Conservation (phyloP, 306 rosid species). For the Morella rubra region DNA sequence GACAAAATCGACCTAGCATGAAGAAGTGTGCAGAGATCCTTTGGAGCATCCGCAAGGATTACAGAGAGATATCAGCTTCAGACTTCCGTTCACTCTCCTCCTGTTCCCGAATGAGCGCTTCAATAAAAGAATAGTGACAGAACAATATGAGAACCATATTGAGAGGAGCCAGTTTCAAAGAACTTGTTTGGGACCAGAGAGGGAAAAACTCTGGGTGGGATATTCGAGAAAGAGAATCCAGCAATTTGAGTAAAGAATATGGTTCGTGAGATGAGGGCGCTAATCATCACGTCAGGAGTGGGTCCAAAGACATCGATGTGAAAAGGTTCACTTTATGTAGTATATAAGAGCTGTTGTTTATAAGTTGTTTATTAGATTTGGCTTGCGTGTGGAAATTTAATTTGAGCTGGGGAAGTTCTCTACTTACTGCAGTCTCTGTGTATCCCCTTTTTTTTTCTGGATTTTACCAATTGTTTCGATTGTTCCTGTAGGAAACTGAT, state of each 20-base stretch:
- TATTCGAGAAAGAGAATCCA: background rate
- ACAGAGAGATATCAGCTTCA: conserved; percentile 52
- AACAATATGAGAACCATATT: background rate
- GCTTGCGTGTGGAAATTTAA: conserved; percentile 31
- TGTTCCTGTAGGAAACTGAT: background rate
- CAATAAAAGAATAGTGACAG: conserved; percentile 35
- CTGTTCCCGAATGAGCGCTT: conserved; percentile 45
- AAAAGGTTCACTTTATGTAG: background rate
- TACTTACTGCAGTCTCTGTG: background rate
- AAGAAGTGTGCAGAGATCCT: conserved; percentile 88
- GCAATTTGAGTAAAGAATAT: background rate
- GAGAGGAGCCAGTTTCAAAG: background rate
- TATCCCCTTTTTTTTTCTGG: background rate
- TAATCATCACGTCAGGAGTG: background rate
- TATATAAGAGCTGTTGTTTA: background rate
- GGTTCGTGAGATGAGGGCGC: conserved; percentile 10
- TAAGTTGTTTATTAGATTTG: conserved; percentile 10
- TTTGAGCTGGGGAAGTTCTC: background rate
- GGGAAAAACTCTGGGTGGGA: background rate
- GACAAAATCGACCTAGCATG: conserved; percentile 92
- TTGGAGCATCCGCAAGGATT: conserved; percentile 90
- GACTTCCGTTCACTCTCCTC: conserved; percentile 63
- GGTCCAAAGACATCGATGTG: background rate
- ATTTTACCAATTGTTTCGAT: background rate
- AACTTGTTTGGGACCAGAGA: conserved; percentile 16